Conservation (phyloP, 306 rosid species). For the Malus asiatica region DNA sequence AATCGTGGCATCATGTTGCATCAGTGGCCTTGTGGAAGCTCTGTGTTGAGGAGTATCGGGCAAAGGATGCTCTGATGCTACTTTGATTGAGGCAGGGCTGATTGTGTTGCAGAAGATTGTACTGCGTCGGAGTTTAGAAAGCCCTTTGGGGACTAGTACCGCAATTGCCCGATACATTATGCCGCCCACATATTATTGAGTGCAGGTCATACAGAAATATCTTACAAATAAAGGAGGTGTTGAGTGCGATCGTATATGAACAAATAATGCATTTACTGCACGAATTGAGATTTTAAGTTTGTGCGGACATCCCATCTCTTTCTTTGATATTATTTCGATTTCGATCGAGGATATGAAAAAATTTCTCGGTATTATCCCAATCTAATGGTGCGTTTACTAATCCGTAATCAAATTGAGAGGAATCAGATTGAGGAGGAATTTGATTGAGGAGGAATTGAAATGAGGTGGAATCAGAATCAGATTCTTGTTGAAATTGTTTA, state of each 20-base stretch:
- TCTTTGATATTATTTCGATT: too few relatives aligned
- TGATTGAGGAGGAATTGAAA: too few relatives aligned
- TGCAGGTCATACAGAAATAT: not conserved
- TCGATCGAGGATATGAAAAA: too few relatives aligned
- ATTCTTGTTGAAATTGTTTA: too few relatives aligned
- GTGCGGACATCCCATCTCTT: too few relatives aligned
- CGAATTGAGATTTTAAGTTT: not conserved
- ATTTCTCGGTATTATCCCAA: too few relatives aligned
- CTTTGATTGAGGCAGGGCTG: not conserved
- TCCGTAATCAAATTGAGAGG: too few relatives aligned
- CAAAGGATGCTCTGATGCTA: not conserved
- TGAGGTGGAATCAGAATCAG: too few relatives aligned
- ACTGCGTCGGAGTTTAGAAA: not conserved
- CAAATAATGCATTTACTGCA: not conserved
- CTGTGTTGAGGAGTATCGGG: not conserved
- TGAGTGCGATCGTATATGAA: not conserved
- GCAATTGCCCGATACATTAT: not conserved
- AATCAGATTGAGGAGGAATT: too few relatives aligned
- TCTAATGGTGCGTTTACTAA: too few relatives aligned
- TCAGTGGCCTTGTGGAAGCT: constrained; percentile 4
- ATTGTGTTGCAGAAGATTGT: not conserved
- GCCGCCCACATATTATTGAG: not conserved
- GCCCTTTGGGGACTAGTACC: not conserved
- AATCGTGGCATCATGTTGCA: not conserved
- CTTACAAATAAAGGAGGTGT: not conserved